Base-by-base conservation (phyloP, 2,329 filamentous ascomycete species). In the Fusarium sp. region DNA sequence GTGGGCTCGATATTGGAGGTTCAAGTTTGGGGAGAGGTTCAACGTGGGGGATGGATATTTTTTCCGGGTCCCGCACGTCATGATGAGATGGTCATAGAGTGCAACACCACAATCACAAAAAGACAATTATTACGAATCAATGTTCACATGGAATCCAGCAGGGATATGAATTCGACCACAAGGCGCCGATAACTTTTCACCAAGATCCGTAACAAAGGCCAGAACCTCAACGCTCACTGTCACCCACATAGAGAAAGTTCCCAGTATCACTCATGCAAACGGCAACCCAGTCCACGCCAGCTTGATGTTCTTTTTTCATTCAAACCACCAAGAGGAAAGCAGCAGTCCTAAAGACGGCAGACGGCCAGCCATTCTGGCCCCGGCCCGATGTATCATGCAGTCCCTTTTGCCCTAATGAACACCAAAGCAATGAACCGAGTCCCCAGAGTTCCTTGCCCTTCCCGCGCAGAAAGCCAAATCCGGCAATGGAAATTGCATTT, bases 381-480 rank as follows among this genome's bases (percentile, higher is more conserved):
- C 72, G 58, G 70, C 69, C 75, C 71, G 73, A 78, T 82, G 79
- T 82, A 83, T 84, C 83, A 84, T 85, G 82, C 81, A 83, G 80
- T 82, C 78, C 83, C 82, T 82, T 82, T 82, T 82, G 80, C 80
- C 84, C 82, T 82, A 81, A 81, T 83, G 79, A 86, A 86, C 84
- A 86, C 84, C 84, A 80, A 82, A 85, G 82, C 82, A 85, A 84
- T 85, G 83, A 84, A 83, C 81, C 81, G 80, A 74, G 73, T 73
- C 72, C 68, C 73, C 72, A 76, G 74, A 76, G 75, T 77, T 77
- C 77, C 76, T 78, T 78, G 77, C 76, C 72, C 68, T 66, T 77
- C 74, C 72, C 75, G 74, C 78, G 76, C 73, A 79, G 73, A 77
- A 77, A 78, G 74, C 72, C 75, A 75, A 75, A 74, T 67, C 68